Evolutionary conservation across 495 filamentous ascomycete species (phyloP).

Genomic region (Daldinia childiae): DNA sequence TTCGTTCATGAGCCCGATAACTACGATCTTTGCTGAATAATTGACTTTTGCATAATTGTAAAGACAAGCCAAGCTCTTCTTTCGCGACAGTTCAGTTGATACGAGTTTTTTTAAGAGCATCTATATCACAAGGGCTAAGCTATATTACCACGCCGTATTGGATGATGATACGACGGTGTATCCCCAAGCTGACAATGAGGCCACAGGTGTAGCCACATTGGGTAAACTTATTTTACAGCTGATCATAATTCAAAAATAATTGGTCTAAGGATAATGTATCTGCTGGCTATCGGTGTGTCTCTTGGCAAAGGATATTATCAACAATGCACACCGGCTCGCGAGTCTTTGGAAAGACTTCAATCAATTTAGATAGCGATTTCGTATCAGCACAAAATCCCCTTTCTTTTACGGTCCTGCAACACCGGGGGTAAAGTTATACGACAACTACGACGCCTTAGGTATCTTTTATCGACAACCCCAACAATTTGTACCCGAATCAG

Average conservation of each 20-base stretch:
- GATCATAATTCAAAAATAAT: neutral
- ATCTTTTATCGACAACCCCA: neutral
- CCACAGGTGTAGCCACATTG: conserved; percentile 5
- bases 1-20: no score
- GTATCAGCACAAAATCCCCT: conserved; percentile 8
- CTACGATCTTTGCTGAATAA: neutral
- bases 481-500: conserved; percentile 13
- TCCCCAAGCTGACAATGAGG: conserved; percentile 1
- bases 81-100: conserved; percentile 3
- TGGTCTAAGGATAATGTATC: neutral
- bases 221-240: conserved; percentile 3
- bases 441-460: neutral
- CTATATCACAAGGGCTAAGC: neutral
- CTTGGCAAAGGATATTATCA: neutral
- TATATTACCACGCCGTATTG: conserved; percentile 12
- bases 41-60: neutral
- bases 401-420: conserved; percentile 4
- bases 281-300: neutral
- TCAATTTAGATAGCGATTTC: neutral
- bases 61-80: neutral
- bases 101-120: conserved; percentile 14
- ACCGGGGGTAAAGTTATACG: neutral
- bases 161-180: conserved; percentile 6
- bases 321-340: neutral
- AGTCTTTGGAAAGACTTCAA: neutral